These are phyloP conservation scores for Breviolum minutum DNA, from an alignment of 73 alveolate species.

Conservation along the genomic window DNA sequence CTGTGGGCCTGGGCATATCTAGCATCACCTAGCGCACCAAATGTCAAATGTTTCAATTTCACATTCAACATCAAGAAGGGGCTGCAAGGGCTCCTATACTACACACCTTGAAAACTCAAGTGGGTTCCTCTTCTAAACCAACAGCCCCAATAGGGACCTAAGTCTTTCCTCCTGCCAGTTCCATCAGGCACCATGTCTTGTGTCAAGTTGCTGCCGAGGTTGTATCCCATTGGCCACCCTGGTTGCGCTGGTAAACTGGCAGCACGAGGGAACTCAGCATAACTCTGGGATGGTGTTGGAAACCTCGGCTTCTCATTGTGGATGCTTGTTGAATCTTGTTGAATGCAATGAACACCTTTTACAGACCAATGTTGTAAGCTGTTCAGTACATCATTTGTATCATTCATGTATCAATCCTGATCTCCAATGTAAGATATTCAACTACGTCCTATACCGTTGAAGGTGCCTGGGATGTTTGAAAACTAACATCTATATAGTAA, in stretches of 20 bases:
- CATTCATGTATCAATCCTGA: not conserved
- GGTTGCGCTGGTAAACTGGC: conserved; percentile 61
- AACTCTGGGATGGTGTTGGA: not conserved
- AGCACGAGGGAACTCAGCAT: not conserved
- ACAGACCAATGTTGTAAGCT: not conserved
- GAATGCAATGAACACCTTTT: not conserved
- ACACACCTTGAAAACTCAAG: too few species aligned
- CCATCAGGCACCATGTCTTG: not conserved
- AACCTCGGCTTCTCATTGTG: not conserved
- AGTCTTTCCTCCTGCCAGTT: too few species aligned
- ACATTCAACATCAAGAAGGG: too few species aligned
- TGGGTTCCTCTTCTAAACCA: too few species aligned
- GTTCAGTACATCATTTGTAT: not conserved
- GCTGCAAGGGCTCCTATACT: too few species aligned
- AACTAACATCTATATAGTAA: not conserved
- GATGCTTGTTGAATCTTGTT: not conserved
- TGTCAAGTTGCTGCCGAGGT: conserved; percentile 8
- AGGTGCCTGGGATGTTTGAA: too few species aligned
- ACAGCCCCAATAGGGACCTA: too few species aligned
- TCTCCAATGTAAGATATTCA: not conserved
- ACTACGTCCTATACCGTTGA: not conserved
- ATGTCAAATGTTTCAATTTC: too few species aligned
- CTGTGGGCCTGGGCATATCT: too few species aligned
- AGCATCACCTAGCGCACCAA: too few species aligned
- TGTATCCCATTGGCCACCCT: conserved; percentile 33